phyloP scores from a whole-genome alignment of 352 stramenopile species.

The Bremia lactucae region DNA sequence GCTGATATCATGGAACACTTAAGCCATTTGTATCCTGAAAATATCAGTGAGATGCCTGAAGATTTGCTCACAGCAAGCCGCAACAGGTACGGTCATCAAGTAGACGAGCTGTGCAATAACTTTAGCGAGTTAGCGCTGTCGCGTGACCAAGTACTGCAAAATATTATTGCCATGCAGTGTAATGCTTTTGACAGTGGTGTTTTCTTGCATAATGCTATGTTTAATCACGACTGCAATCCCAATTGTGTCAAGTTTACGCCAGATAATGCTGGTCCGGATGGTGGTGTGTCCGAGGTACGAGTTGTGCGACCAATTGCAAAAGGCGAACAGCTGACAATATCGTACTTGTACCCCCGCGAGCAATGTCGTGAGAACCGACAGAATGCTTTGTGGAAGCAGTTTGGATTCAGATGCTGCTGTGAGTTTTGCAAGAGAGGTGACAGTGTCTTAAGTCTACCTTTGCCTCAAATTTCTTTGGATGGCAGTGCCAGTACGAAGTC shows the following conservation, averaged over 20 bases:
- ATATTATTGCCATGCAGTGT: slow-evolving; percentile 88
- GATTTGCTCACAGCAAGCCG: slow-evolving; percentile 40
- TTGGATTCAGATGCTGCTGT: slow-evolving; percentile 83
- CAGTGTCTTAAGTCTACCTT: slow-evolving; percentile 44
- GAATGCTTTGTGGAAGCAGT: slow-evolving; percentile 83
- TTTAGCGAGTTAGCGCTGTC: slow-evolving; percentile 39
- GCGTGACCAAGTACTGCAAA: slow-evolving; percentile 73
- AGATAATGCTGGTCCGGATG: slow-evolving; percentile 22
- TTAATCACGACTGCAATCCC: slow-evolving; percentile 91
- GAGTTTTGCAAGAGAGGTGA: slow-evolving; percentile 58
- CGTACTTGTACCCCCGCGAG: slow-evolving; percentile 87
- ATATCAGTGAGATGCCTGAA: slow-evolving; percentile 53
- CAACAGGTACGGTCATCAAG: slow-evolving; percentile 43
- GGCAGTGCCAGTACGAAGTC: slow-evolving; percentile 11
- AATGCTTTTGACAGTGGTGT: slow-evolving; percentile 91
- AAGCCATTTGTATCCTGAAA: slow-evolving; percentile 78
- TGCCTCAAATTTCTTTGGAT: slow-evolving; percentile 12
- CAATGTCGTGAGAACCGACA: slow-evolving; percentile 75
- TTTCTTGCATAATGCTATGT: slow-evolving; percentile 90
- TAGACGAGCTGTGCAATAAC: slow-evolving; percentile 39
- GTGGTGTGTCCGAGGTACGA: slow-evolving; percentile 85
- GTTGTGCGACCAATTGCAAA: slow-evolving; percentile 75
- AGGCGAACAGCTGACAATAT: slow-evolving; percentile 88
- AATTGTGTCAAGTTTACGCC: slow-evolving; percentile 92
- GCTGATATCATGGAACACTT: slow-evolving; percentile 65